Evolutionary conservation across 176 grass and related monocot genomes (phyloP).

Genomic region (Aegilops speltoides): DNA sequence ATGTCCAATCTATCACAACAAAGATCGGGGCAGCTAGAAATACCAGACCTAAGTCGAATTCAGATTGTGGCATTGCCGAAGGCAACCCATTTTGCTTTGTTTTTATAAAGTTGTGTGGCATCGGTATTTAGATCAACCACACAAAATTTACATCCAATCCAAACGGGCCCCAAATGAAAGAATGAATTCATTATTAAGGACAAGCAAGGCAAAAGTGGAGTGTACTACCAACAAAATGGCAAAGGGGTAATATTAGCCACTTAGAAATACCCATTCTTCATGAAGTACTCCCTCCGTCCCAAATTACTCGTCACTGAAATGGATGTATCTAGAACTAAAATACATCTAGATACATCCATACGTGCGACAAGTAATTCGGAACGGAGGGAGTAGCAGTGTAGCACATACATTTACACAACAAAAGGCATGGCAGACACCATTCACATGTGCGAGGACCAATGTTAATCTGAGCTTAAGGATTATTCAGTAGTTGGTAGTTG

Average conservation of each 20-base stretch:
- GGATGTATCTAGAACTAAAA: too few relatives aligned
- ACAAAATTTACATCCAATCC: neutral
- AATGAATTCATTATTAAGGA: neutral
- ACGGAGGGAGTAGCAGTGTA: slow-evolving; percentile 10
- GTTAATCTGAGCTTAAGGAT: neutral
- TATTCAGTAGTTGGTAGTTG: slow-evolving; percentile 25
- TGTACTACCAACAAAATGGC: neutral
- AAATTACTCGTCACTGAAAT: too few relatives aligned
- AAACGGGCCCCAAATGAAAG: neutral
- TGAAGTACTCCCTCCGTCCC: too few relatives aligned
- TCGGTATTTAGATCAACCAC: neutral
- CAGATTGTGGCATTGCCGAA: neutral
- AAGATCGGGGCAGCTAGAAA: neutral
- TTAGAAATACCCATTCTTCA: neutral
- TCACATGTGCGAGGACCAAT: neutral
- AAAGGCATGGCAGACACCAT: slow-evolving; percentile 21
- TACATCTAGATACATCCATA: too few relatives aligned
- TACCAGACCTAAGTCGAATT: neutral
- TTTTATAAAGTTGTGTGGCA: neutral
- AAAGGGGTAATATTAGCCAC: neutral
- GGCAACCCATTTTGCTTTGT: neutral
- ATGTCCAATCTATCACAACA: neutral
- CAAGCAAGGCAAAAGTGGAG: neutral
- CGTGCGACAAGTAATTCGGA: too few relatives aligned
- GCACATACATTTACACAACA: slow-evolving; percentile 13